phyloP scores from a whole-genome alignment of 768 basidiomycete genomes.

The Termitomyces sp. region DNA sequence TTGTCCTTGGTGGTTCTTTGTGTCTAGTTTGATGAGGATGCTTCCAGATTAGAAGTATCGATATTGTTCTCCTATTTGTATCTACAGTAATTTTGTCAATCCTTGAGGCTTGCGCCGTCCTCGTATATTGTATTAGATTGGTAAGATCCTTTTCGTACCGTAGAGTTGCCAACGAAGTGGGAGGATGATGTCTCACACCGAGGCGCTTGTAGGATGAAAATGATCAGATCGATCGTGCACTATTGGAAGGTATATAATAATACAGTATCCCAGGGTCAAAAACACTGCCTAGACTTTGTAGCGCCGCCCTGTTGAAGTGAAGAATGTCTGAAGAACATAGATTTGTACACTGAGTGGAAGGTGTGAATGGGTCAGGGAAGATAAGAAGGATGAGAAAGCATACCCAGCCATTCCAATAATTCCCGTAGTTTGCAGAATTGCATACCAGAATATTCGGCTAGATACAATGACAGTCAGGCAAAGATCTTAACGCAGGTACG shows the following conservation, averaged over 20 bases:
- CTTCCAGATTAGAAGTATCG: not conserved
- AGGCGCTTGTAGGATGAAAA: not conserved
- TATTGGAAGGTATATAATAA: not conserved
- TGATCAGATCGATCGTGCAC: not conserved
- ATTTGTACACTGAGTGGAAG: conserved; percentile 67
- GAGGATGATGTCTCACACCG: not conserved
- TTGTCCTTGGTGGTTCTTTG: not conserved
- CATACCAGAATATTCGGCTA: conserved; percentile 94
- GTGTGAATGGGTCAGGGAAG: not conserved
- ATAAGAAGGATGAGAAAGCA: conserved; percentile 22
- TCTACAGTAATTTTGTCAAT: not conserved
- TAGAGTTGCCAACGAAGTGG: not conserved
- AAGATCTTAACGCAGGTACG: not conserved
- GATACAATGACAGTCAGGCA: conserved; percentile 1
- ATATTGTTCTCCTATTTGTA: not conserved
- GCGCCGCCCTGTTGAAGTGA: conserved; percentile 85
- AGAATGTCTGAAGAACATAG: conserved; percentile 92
- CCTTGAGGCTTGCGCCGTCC: not conserved
- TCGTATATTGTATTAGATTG: not conserved
- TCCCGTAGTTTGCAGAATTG: conserved; percentile 69
- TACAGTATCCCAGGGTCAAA: not conserved
- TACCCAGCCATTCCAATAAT: conserved; percentile 87
- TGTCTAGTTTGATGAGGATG: not conserved
- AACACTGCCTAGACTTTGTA: conserved; percentile 68
- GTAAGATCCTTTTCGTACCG: not conserved